A percentile compares a stretch with the other conserved stretches of the same genome.
Conservation (phyloP, 352 stramenopile species). For the Pythium chondricola region DNA sequence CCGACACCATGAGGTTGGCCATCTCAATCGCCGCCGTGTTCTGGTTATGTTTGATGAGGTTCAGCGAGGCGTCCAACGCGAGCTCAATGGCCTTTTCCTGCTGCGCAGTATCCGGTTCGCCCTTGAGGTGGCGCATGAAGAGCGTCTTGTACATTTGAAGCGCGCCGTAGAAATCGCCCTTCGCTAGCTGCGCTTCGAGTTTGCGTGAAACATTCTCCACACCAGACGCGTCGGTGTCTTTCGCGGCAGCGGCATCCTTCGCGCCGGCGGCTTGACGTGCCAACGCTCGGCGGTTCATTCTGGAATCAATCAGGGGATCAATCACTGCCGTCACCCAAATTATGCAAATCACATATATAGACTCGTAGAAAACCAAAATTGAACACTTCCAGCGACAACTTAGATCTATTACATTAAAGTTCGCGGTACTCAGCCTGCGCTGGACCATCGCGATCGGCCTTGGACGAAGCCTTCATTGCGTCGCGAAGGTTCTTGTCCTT, state of each 20-base stretch:
- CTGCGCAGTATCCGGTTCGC: conserved; percentile 41
- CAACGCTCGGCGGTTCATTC: conserved; percentile 74
- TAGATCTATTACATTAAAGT: conserved; percentile 27
- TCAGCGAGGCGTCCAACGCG: conserved; percentile 56
- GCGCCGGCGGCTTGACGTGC: conserved; percentile 53
- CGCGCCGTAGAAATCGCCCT: conserved; percentile 82
- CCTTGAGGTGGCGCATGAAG: conserved; percentile 82
- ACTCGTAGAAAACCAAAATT: neutral
- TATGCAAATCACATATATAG: neutral
- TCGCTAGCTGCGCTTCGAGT: conserved; percentile 57
- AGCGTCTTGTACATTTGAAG: conserved; percentile 90
- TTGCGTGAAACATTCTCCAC: conserved; percentile 78
- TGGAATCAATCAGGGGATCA: too few relatives aligned
- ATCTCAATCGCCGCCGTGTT: conserved; percentile 76
- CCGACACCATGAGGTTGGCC: conserved; percentile 67
- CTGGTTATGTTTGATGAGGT: conserved; percentile 66
- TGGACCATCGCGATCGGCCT: conserved; percentile 25
- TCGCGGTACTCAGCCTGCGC: conserved; percentile 75
- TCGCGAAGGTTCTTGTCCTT: conserved; percentile 83
- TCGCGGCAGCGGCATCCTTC: conserved; percentile 20
- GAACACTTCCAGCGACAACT: too few relatives aligned
- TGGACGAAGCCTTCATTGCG: conserved; percentile 57
- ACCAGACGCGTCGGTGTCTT: conserved; percentile 30
- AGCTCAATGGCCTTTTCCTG: conserved; percentile 62
- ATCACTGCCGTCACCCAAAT: too few relatives aligned